phyloP scores from a whole-genome alignment of 1,139 yeast species.

The Debaryomyces fabryi region DNA sequence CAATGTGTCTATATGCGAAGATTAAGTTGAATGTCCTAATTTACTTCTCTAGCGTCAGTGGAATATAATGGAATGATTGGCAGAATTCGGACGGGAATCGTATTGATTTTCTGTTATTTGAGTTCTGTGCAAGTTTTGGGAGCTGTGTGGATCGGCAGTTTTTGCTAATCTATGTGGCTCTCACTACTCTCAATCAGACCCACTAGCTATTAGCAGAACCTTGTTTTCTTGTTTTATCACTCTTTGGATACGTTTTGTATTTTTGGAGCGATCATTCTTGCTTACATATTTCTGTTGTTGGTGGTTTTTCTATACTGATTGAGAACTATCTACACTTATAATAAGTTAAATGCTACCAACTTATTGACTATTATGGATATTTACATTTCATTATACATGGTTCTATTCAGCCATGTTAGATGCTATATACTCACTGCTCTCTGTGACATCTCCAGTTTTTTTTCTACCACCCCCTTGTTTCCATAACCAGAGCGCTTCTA shows the following conservation, averaged over 20 bases:
- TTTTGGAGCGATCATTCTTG: not conserved
- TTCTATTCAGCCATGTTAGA: not conserved
- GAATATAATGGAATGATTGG: conserved; percentile 11
- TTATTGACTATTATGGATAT: conserved; percentile 11
- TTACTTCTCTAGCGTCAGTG: conserved; percentile 7
- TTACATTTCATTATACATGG: conserved; percentile 8
- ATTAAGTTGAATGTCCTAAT: conserved; percentile 17
- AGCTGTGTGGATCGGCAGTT: conserved; percentile 5
- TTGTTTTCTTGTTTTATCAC: not conserved
- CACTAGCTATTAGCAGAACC: not conserved
- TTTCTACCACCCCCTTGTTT: conserved; percentile 68
- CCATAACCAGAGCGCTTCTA: conserved; percentile 95
- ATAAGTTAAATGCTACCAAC: conserved; percentile 2
- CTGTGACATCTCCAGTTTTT: not conserved
- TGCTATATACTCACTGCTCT: conserved; percentile 4
- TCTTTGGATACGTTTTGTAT: conserved; percentile 8
- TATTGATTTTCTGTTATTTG: conserved; percentile 4
- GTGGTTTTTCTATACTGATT: conserved; percentile 9
- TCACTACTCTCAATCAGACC: not conserved
- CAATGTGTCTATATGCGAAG: conserved; percentile 59
- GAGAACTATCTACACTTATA: conserved; percentile 2
- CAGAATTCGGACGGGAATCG: not conserved
- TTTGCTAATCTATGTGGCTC: conserved; percentile 1
- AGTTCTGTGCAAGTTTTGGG: not conserved
- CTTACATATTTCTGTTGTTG: conserved; percentile 4